phyloP scores from a whole-genome alignment of 2,329 filamentous ascomycete species.

The Leptodontidium sp. region DNA sequence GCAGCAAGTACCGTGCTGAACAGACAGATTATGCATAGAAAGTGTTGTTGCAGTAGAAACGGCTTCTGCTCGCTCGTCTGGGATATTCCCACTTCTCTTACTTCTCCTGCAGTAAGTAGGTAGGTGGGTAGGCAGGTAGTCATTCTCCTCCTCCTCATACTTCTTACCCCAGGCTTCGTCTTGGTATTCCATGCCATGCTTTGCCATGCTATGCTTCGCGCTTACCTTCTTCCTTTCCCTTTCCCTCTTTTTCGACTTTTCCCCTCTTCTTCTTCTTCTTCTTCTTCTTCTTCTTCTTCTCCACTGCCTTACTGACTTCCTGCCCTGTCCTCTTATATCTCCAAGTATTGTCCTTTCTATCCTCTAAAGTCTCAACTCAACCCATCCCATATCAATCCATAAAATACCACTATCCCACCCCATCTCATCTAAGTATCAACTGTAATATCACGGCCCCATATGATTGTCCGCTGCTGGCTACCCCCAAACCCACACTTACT shows the following conservation, averaged over 20 bases:
- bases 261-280: background rate
- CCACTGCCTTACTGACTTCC: background rate
- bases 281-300: background rate
- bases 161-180: background rate
- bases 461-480: constrained; percentile 6
- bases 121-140: background rate
- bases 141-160: background rate
- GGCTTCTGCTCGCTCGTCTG: background rate
- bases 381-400: background rate
- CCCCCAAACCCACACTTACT: background rate
- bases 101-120: background rate
- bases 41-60: background rate
- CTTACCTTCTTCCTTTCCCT: background rate
- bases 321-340: background rate
- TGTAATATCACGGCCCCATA: constrained; percentile 5
- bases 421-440: background rate
- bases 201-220: constrained; percentile 15
- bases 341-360: background rate
- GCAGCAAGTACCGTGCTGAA: constrained; percentile 1
- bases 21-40: background rate
- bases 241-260: background rate
- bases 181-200: background rate
- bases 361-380: background rate
- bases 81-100: background rate
- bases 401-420: background rate